A percentile compares a stretch with the other conserved stretches of the same genome.
Evolutionary conservation across 495 filamentous ascomycete species (phyloP).

Genomic region (Trichoderma orchidacearum): DNA sequence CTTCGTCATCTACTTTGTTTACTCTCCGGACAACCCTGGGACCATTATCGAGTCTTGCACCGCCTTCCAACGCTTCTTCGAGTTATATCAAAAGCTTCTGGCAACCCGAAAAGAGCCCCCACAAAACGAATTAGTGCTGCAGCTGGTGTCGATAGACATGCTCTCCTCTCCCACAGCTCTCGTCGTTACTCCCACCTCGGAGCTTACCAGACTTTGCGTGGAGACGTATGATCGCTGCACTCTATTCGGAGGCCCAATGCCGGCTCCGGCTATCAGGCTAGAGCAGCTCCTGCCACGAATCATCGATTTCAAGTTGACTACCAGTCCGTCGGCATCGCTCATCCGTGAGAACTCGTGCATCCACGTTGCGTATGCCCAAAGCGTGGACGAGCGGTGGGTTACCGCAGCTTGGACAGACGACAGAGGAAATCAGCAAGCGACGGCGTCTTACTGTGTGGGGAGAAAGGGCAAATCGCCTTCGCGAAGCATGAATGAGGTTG

Average conservation of each 20-base stretch:
- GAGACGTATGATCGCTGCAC: slow-evolving; percentile 84
- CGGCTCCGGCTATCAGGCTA: slow-evolving; percentile 62
- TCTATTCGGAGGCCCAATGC: slow-evolving; percentile 33
- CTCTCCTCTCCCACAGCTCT: slow-evolving; percentile 52
- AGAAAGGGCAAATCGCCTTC: slow-evolving; percentile 43
- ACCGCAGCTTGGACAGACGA: slow-evolving; percentile 89
- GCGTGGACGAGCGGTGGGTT: slow-evolving; percentile 74
- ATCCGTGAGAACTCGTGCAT: slow-evolving; percentile 74
- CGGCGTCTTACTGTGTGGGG: slow-evolving; percentile 65
- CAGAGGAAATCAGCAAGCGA: slow-evolving; percentile 60
- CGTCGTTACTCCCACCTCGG: slow-evolving; percentile 50
- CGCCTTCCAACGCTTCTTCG: slow-evolving; percentile 63
- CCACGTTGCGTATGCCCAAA: slow-evolving; percentile 76
- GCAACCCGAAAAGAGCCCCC: slow-evolving; percentile 34
- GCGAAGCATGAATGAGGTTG: slow-evolving; percentile 47
- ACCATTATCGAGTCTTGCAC: slow-evolving; percentile 64
- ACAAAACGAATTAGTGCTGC: slow-evolving; percentile 61
- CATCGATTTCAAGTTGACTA: slow-evolving; percentile 67
- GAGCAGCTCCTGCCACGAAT: slow-evolving; percentile 54
- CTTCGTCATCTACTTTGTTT: slow-evolving; percentile 77
- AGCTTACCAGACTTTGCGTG: slow-evolving; percentile 56
- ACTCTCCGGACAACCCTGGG: slow-evolving; percentile 51
- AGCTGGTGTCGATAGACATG: slow-evolving; percentile 64
- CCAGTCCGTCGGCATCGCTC: slow-evolving; percentile 53
- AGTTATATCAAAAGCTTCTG: slow-evolving; percentile 46